Percentiles rank a stretch among this genome's conserved stretches.
phyloP scores from a whole-genome alignment of 495 filamentous ascomycete genomes.

The Annulohypoxylon nitens region DNA sequence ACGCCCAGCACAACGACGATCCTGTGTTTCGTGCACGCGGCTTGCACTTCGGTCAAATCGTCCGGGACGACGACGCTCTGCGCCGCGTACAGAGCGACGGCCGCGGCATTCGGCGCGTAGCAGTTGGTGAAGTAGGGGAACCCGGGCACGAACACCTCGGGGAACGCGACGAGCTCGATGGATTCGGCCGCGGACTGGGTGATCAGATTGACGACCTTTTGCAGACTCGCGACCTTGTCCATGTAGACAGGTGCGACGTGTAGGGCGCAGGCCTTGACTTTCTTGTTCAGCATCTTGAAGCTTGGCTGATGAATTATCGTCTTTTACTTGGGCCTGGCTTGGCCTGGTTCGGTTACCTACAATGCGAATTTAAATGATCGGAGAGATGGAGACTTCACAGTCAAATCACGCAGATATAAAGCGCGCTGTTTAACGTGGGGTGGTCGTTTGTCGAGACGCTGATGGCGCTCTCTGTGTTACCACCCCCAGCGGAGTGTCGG shows the following conservation, averaged over 20 bases:
- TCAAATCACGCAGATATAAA: background rate
- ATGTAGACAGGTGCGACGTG: constrained; percentile 56
- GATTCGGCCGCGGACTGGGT: constrained; percentile 46
- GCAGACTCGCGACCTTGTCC: constrained; percentile 52
- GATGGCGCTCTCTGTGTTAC: constrained; percentile 5
- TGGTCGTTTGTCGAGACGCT: background rate
- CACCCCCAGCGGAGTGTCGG: constrained; percentile 25
- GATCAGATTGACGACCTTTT: constrained; percentile 50
- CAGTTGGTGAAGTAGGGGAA: constrained; percentile 56
- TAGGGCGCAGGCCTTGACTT: constrained; percentile 52
- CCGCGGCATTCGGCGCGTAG: constrained; percentile 50
- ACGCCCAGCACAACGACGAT: constrained; percentile 55
- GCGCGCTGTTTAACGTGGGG: background rate
- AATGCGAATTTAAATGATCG: background rate
- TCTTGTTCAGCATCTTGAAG: constrained; percentile 38
- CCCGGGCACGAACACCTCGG: constrained; percentile 55
- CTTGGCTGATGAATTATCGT: background rate
- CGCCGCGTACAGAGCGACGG: constrained; percentile 49
- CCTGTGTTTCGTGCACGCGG: constrained; percentile 48
- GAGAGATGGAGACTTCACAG: background rate
- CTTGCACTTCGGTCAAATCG: constrained; percentile 53
- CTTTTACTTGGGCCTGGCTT: background rate
- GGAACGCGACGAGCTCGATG: constrained; percentile 53
- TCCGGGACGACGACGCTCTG: constrained; percentile 54
- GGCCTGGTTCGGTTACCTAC: background rate